These are phyloP conservation scores for Rhynchosporium agropyri DNA, from an alignment of 2,329 filamentous ascomycete genomes.

Conservation along the genomic window DNA sequence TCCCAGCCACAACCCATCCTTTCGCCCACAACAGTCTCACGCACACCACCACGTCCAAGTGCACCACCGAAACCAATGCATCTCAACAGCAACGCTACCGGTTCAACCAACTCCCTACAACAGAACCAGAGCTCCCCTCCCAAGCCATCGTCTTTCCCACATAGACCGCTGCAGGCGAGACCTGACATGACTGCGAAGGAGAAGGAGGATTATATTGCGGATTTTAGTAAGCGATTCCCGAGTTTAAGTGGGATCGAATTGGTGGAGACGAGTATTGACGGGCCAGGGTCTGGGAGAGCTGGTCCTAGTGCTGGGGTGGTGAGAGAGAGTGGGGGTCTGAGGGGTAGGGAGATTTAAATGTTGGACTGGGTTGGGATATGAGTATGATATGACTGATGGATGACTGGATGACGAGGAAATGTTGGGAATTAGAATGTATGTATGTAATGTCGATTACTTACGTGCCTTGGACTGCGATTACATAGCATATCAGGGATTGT, in stretches of 20 bases:
- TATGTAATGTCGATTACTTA: no score
- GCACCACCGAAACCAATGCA: slow-evolving; percentile 65
- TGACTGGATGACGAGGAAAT: no score
- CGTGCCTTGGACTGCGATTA: no score
- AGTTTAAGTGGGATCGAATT: slow-evolving; percentile 81
- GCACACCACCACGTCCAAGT: slow-evolving; percentile 48
- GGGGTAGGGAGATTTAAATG: slow-evolving; percentile 16
- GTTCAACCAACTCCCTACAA: slow-evolving; percentile 22
- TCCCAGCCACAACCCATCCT: slow-evolving; percentile 21
- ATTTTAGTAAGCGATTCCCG: slow-evolving; percentile 86
- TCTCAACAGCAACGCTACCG: slow-evolving; percentile 57
- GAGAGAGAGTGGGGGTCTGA: slow-evolving; percentile 17
- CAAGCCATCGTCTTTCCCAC: slow-evolving; percentile 37
- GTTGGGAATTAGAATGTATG: no score
- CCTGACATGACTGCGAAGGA: slow-evolving; percentile 60
- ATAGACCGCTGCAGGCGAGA: slow-evolving; percentile 49
- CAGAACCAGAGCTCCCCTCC: slow-evolving; percentile 49
- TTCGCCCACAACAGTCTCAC: slow-evolving; percentile 37
- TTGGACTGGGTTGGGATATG: background rate
- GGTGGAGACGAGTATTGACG: slow-evolving; percentile 41
- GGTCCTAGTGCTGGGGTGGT: background rate
- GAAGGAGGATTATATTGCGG: slow-evolving; percentile 64
- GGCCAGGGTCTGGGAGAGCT: background rate
- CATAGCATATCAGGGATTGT: no score
- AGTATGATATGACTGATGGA: background rate